phyloP scores from a whole-genome alignment of 176 grass and related monocot genomes.

The Aegilops umbellulata region DNA sequence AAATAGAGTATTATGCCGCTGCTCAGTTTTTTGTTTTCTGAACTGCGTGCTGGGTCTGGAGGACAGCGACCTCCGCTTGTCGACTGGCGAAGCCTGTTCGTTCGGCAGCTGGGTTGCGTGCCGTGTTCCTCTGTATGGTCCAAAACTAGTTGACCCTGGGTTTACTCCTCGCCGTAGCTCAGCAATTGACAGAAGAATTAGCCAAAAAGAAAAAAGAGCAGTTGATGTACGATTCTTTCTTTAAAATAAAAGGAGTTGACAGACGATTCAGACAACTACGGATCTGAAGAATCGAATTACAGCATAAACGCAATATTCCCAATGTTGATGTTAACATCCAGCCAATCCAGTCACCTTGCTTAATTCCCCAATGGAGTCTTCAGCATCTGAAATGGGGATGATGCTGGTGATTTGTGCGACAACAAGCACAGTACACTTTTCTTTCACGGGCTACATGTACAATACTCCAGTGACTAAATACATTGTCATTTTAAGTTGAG shows the following conservation, averaged over 20 bases:
- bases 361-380: not conserved
- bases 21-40: not conserved
- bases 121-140: not conserved
- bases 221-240: too few species aligned
- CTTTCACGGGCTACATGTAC: too few species aligned
- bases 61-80: not conserved
- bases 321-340: constrained; percentile 12
- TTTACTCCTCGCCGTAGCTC: too few species aligned
- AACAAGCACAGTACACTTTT: not conserved
- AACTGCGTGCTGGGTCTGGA: not conserved
- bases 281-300: constrained; percentile 17
- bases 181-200: too few species aligned
- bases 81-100: not conserved
- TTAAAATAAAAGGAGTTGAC: not conserved
- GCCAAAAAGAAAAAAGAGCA: too few species aligned
- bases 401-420: not conserved
- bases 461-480: too few species aligned
- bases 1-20: not conserved
- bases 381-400: not conserved
- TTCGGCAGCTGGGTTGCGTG: not conserved
- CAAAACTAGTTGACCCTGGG: not conserved
- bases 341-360: not conserved
- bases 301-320: constrained; percentile 16
- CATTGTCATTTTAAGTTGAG: too few species aligned
- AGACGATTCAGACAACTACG: not conserved